A percentile compares a stretch with the other conserved stretches of the same genome.
Conservation (phyloP, 2,329 filamentous ascomycete species). For the Phialophora verrucosa region DNA sequence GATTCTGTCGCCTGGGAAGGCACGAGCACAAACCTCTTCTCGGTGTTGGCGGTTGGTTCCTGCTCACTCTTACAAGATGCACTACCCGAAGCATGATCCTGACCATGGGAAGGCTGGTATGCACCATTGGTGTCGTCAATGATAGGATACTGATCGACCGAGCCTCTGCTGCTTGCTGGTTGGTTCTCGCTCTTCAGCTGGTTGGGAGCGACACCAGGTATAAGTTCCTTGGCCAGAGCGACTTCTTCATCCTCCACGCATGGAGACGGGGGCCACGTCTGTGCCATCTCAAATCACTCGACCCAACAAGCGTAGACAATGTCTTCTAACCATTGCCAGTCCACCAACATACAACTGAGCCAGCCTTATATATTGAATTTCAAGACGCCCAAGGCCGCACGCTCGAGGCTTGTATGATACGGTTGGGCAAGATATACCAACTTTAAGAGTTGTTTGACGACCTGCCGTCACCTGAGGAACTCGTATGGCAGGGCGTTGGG, state of each 20-base stretch:
- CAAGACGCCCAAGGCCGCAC: constrained; percentile 1
- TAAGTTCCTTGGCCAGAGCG: constrained; percentile 49
- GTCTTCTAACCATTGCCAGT: constrained; percentile 30
- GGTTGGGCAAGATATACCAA: background rate
- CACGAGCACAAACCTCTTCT: constrained; percentile 33
- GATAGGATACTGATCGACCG: constrained; percentile 53
- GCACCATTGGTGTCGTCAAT: constrained; percentile 44
- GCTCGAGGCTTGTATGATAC: background rate
- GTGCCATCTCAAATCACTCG: constrained; percentile 32
- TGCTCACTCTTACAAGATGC: constrained; percentile 1
- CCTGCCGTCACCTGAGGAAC: constrained; percentile 24
- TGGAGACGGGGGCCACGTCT: constrained; percentile 50
- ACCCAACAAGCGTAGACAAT: constrained; percentile 15
- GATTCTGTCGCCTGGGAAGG: constrained; percentile 15
- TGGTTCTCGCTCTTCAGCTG: constrained; percentile 38
- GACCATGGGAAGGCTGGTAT: constrained; percentile 1
- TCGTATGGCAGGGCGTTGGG: constrained; percentile 20
- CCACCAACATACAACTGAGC: background rate
- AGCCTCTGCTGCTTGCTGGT: constrained; percentile 44
- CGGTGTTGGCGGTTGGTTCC: constrained; percentile 18
- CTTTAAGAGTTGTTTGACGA: constrained; percentile 18
- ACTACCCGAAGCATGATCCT: constrained; percentile 15
- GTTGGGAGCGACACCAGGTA: constrained; percentile 42
- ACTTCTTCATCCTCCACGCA: constrained; percentile 53
- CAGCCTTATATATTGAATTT: constrained; percentile 9